Evolutionary conservation across 371 early-diverging fungal genomes (phyloP).

Genomic region (Rhizomucor pusillus): DNA sequence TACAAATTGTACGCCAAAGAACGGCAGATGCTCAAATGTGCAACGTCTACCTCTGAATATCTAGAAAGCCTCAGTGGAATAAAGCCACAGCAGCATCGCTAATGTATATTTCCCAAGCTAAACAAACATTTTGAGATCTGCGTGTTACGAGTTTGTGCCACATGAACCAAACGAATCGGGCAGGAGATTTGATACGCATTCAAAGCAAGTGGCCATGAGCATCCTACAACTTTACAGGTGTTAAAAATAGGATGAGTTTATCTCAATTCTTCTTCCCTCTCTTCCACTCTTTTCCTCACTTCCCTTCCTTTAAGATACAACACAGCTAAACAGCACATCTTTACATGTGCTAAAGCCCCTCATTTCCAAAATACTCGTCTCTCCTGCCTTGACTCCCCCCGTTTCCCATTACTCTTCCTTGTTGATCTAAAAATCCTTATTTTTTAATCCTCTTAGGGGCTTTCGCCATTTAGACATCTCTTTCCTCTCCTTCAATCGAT

Average conservation of each 20-base stretch:
- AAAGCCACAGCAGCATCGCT: slow-evolving; percentile 9
- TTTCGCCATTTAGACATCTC: not conserved
- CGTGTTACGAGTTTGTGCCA: not conserved
- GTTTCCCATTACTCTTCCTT: not conserved
- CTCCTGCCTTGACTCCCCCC: slow-evolving; percentile 2
- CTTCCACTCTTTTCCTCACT: slow-evolving; percentile 6
- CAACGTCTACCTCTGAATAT: slow-evolving; percentile 43
- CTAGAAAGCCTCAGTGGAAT: slow-evolving; percentile 32
- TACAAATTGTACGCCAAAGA: slow-evolving; percentile 28
- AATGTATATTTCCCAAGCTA: no score
- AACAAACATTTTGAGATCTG: not conserved
- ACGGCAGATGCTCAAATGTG: slow-evolving; percentile 29
- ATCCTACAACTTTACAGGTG: no score
- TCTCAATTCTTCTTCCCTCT: slow-evolving; percentile 8
- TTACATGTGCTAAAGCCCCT: slow-evolving; percentile 1
- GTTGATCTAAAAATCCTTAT: not conserved
- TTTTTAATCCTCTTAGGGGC: not conserved
- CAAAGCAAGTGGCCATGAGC: no score
- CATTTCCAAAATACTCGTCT: slow-evolving; percentile 1
- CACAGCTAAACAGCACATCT: not conserved
- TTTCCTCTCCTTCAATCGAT: not conserved
- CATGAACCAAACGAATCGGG: not conserved
- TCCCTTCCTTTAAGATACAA: slow-evolving; percentile 6
- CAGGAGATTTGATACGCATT: no score
- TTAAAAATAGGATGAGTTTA: slow-evolving; percentile 6